A percentile compares a stretch with the other conserved stretches of the same genome.
Conservation (phyloP, 2,329 filamentous ascomycete genomes). For the Sarocladiaceae sp. region DNA sequence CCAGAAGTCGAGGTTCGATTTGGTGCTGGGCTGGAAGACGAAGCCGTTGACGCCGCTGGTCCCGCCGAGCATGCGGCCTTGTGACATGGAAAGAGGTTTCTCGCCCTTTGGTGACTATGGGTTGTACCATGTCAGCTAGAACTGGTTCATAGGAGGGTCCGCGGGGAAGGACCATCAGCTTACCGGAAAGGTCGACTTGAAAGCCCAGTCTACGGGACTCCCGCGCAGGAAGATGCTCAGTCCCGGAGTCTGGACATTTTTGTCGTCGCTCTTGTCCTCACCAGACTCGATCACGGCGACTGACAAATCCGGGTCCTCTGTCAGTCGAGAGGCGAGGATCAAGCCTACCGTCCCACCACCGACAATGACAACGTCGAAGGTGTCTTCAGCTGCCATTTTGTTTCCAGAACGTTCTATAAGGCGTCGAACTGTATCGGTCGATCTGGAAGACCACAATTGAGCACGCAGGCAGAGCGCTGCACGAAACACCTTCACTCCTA, state of each 20-base stretch:
- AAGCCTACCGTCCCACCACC: conserved; percentile 24
- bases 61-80: conserved; percentile 19
- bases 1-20: conserved; percentile 20
- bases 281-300: conserved; percentile 7
- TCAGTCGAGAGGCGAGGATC: conserved; percentile 22
- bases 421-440: too few relatives aligned
- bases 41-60: conserved; percentile 23
- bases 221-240: background rate
- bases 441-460: too few relatives aligned
- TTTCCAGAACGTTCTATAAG: too few relatives aligned
- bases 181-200: conserved; percentile 5
- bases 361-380: conserved; percentile 17
- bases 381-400: too few relatives aligned
- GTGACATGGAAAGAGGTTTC: conserved; percentile 6
- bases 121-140: too few relatives aligned
- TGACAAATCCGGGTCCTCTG: conserved; percentile 16
- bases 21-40: conserved; percentile 15
- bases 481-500: too few relatives aligned
- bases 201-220: conserved; percentile 7
- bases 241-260: conserved; percentile 4
- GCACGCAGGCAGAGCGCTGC: too few relatives aligned
- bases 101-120: background rate
- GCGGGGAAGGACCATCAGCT: background rate
- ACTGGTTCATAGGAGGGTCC: background rate
- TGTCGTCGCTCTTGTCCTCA: background rate